Percentiles rank a stretch among this genome's conserved stretches.
Conservation (phyloP, 1,284 basidiomycete species). For the Cryptococcus jaspeensis region DNA sequence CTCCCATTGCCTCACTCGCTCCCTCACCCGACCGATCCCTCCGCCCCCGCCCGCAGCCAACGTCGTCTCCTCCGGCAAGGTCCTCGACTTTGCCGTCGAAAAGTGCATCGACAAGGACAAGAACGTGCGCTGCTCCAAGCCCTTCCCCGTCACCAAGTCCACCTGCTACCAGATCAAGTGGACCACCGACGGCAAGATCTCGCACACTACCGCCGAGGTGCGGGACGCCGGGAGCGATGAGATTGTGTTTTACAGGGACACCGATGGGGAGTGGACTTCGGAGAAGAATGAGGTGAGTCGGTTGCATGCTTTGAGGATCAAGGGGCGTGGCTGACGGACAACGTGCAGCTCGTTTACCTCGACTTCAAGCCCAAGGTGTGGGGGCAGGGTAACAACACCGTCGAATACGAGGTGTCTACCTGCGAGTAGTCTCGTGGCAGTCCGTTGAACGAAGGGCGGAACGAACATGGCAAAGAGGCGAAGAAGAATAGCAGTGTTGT, state of each 20-base stretch:
- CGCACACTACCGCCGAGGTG: slow-evolving; percentile 50
- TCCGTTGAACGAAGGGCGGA: no score
- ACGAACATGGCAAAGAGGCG: no score
- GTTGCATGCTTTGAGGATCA: background rate
- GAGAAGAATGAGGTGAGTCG: slow-evolving; percentile 46
- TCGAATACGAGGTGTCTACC: slow-evolving; percentile 44
- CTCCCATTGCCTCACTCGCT: background rate
- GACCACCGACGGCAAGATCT: slow-evolving; percentile 47
- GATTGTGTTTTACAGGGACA: slow-evolving; percentile 49
- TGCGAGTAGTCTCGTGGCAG: slow-evolving; percentile 32
- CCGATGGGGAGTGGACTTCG: slow-evolving; percentile 48
- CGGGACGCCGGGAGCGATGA: slow-evolving; percentile 46
- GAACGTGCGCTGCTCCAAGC: slow-evolving; percentile 46
- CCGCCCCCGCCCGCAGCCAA: background rate
- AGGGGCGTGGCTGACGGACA: background rate
- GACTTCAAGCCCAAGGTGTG: slow-evolving; percentile 50
- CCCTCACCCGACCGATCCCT: background rate
- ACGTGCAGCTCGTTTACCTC: slow-evolving; percentile 44
- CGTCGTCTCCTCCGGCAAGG: slow-evolving; percentile 10
- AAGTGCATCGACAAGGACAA: slow-evolving; percentile 46
- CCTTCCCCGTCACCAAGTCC: slow-evolving; percentile 45
- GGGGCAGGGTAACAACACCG: slow-evolving; percentile 43
- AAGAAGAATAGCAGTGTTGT: background rate
- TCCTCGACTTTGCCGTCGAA: slow-evolving; percentile 48
- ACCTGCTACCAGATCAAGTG: slow-evolving; percentile 49